These are phyloP conservation scores for Metschnikowia cerradonensis DNA, from an alignment of 805 yeast genomes.

Conservation along the genomic window DNA sequence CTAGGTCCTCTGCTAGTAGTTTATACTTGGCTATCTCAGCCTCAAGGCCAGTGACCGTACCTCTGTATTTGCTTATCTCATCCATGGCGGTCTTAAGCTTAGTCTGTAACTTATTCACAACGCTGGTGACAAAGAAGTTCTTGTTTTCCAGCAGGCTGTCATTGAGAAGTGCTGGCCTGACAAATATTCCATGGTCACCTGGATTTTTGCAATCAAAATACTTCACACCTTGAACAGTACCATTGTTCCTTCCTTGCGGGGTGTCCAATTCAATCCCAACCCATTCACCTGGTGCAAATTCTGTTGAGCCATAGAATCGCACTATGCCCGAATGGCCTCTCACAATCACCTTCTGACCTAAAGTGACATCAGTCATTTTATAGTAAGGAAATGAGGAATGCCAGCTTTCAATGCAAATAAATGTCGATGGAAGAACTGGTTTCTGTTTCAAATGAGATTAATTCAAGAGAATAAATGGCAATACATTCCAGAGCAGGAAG, in stretches of 20 bases:
- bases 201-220: conserved; percentile 38
- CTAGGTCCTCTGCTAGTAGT: conserved; percentile 11
- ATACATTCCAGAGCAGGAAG: not conserved
- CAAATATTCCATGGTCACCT: conserved; percentile 47
- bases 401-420: not conserved
- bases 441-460: not conserved
- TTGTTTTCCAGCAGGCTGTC: conserved; percentile 3
- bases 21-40: conserved; percentile 7
- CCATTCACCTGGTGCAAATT: conserved; percentile 59
- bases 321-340: conserved; percentile 43
- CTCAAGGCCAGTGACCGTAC: conserved; percentile 16
- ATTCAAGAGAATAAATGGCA: not conserved
- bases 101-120: conserved; percentile 43
- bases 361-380: not conserved
- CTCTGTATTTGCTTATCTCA: conserved; percentile 22
- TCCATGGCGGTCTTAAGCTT: conserved; percentile 37
- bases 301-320: conserved; percentile 48
- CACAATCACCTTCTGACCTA: conserved; percentile 34
- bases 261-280: conserved; percentile 44
- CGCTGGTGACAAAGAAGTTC: conserved; percentile 15
- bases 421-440: not conserved
- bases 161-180: conserved; percentile 33
- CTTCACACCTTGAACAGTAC: conserved; percentile 39
- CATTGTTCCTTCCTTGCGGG: conserved; percentile 46
- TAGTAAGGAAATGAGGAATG: not conserved